A percentile compares a stretch with the other conserved stretches of the same genome.
These are phyloP conservation scores for Phragmites australis DNA, from an alignment of 176 grass and related monocot species.

Conservation along the genomic window DNA sequence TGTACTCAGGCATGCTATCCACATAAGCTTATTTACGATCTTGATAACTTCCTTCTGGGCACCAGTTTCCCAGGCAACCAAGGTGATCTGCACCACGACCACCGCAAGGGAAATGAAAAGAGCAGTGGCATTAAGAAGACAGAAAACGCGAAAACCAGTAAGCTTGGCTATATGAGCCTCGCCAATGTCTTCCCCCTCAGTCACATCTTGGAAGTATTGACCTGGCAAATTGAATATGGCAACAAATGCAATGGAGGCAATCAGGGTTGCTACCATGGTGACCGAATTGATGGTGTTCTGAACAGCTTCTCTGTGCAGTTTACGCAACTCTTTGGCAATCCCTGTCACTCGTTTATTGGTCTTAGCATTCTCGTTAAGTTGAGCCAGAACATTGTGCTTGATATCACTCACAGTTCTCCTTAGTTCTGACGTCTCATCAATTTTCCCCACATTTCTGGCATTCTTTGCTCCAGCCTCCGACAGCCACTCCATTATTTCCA, in stretches of 20 bases:
- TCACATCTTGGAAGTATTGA: constrained; percentile 52
- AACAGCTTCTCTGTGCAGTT: constrained; percentile 90
- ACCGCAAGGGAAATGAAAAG: constrained; percentile 98
- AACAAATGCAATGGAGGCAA: constrained; percentile 95
- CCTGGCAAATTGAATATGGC: constrained; percentile 96
- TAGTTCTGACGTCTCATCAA: constrained; percentile 79
- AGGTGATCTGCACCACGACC: constrained; percentile 93
- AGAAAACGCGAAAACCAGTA: constrained; percentile 78
- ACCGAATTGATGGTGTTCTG: constrained; percentile 99
- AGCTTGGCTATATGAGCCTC: constrained; percentile 57
- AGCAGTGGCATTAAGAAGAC: constrained; percentile 80
- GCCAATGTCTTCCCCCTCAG: constrained; percentile 31
- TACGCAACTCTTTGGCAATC: constrained; percentile 87
- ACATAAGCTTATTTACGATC: constrained; percentile 98
- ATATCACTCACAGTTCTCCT: constrained; percentile 97
- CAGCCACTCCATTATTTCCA: constrained; percentile 79
- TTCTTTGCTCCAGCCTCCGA: constrained; percentile 87
- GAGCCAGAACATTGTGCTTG: constrained; percentile 89
- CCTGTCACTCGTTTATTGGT: constrained; percentile 88
- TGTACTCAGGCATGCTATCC: constrained; percentile 89
- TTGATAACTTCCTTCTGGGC: constrained; percentile 89
- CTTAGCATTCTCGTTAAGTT: constrained; percentile 89
- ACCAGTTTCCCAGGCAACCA: constrained; percentile 95
- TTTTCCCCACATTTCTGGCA: constrained; percentile 74
- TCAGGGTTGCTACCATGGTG: constrained; percentile 83